Percentiles rank a stretch among this genome's conserved stretches.
These are phyloP conservation scores for Sugiyamaella japonica DNA, from an alignment of 1,139 yeast species.

Conservation along the genomic window DNA sequence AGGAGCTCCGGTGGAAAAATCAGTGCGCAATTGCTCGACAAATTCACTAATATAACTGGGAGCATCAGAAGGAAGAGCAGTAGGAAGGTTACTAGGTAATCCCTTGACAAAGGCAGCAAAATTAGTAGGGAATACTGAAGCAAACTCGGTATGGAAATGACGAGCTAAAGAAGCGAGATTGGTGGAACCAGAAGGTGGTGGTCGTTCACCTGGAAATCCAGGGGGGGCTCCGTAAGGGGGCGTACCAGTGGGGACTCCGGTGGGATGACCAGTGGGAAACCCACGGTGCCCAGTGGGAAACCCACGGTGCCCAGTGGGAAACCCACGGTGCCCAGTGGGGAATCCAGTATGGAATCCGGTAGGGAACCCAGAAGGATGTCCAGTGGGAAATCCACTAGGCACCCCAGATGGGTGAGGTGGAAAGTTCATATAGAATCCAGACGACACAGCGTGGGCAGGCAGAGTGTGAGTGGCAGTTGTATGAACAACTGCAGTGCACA, in stretches of 20 bases:
- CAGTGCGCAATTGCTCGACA: conserved; percentile 1
- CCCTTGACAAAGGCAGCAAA: conserved; percentile 5
- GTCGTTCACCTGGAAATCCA: neutral
- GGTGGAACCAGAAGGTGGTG: neutral
- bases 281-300: too few relatives aligned
- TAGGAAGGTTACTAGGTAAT: conserved; percentile 3
- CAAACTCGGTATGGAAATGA: neutral
- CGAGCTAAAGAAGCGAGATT: neutral
- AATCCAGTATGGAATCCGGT: too few relatives aligned
- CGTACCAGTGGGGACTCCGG: neutral
- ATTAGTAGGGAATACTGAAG: conserved; percentile 3
- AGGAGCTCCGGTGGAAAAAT: conserved; percentile 1
- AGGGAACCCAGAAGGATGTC: too few relatives aligned
- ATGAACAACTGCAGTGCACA: conserved; percentile 2
- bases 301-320: too few relatives aligned
- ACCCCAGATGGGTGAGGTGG: conserved; percentile 1
- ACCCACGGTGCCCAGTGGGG: too few relatives aligned
- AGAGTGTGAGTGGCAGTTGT: conserved; percentile 2
- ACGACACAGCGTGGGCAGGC: neutral
- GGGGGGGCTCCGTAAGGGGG: conserved; percentile 2
- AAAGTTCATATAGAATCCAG: neutral
- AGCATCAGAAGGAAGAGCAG: conserved; percentile 1
- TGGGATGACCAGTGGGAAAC: neutral
- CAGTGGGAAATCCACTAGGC: neutral
- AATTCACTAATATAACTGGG: conserved; percentile 3